Percentiles rank a stretch among this genome's conserved stretches.
These are phyloP conservation scores for Populus hybrid DNA, from an alignment of 441 rosid species.

Conservation along the genomic window DNA sequence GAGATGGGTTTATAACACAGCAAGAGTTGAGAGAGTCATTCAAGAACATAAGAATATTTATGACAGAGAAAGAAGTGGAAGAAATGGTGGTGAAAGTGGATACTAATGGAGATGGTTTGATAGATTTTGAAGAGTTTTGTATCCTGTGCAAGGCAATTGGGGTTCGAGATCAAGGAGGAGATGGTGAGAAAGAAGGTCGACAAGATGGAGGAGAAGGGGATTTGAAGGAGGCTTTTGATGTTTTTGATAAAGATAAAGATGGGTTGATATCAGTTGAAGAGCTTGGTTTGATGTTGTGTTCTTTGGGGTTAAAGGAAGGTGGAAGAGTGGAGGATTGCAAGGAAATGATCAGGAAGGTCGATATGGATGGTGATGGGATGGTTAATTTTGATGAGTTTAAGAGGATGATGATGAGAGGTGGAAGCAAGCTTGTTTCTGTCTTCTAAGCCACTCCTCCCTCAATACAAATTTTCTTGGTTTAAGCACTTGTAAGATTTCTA, in stretches of 20 bases:
- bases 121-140: constrained; percentile 58
- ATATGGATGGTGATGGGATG: constrained; percentile 66
- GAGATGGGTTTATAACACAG: constrained; percentile 56
- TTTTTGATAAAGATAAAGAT: constrained; percentile 55
- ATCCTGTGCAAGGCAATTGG: constrained; percentile 11
- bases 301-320: constrained; percentile 54
- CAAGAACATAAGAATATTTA: constrained; percentile 33
- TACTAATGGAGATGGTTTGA: constrained; percentile 50
- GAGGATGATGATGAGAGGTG: constrained; percentile 44
- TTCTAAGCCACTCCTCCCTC: constrained; percentile 5
- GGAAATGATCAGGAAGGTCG: constrained; percentile 56
- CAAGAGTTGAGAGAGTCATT: constrained; percentile 47
- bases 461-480: neutral
- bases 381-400: constrained; percentile 60
- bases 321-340: constrained; percentile 46
- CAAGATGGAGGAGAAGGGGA: constrained; percentile 26
- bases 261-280: constrained; percentile 63
- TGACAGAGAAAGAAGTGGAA: constrained; percentile 42
- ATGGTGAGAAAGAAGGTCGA: neutral
- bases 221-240: constrained; percentile 58
- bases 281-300: constrained; percentile 43
- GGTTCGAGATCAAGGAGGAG: neutral
- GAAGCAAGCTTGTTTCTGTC: constrained; percentile 25
- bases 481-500: neutral
- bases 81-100: constrained; percentile 51